Conservation (phyloP, 257 asterid species). For the Paulownia fortunei region DNA sequence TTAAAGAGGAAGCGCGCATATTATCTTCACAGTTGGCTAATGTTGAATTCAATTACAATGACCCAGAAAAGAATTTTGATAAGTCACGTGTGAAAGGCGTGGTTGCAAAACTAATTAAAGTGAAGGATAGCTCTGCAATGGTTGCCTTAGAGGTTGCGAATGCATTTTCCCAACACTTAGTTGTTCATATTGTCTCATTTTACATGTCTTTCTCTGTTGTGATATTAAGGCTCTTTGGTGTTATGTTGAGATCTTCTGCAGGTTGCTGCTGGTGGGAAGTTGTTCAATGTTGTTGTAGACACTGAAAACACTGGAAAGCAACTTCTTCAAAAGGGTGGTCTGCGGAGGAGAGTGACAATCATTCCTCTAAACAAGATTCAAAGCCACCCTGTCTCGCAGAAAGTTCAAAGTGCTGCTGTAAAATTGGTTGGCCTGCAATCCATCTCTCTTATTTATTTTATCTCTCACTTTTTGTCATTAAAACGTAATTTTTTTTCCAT, state of each 20-base stretch:
- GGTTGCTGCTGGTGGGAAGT: slow-evolving; percentile 99
- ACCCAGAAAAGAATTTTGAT: slow-evolving; percentile 83
- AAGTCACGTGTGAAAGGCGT: slow-evolving; percentile 94
- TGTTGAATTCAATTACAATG: slow-evolving; percentile 75
- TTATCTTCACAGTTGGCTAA: slow-evolving; percentile 76
- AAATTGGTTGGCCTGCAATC: slow-evolving; percentile 61
- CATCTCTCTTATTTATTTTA: slow-evolving; percentile 15
- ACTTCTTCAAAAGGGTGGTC: slow-evolving; percentile 85
- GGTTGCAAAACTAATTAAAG: slow-evolving; percentile 90
- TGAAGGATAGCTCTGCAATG: slow-evolving; percentile 83
- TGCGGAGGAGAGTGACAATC: slow-evolving; percentile 89
- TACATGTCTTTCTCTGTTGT: slow-evolving; percentile 24
- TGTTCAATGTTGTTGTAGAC: slow-evolving; percentile 92
- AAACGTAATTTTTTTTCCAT: slow-evolving; percentile 15
- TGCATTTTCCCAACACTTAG: slow-evolving; percentile 21
- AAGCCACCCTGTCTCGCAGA: slow-evolving; percentile 64
- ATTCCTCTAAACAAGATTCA: slow-evolving; percentile 94
- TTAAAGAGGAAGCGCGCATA: slow-evolving; percentile 71
- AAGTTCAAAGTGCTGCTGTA: slow-evolving; percentile 72
- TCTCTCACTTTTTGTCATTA: slow-evolving; percentile 14
- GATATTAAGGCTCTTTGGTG: slow-evolving; percentile 26
- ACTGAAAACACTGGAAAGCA: slow-evolving; percentile 86
- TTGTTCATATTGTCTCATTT: slow-evolving; percentile 26
- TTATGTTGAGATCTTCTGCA: slow-evolving; percentile 41
- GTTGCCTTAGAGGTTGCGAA: slow-evolving; percentile 86